Percentiles rank a stretch among this genome's conserved stretches.
Evolutionary conservation across 2,329 filamentous ascomycete genomes (phyloP).

Genomic region (Scopulariopsis brevicaulis): DNA sequence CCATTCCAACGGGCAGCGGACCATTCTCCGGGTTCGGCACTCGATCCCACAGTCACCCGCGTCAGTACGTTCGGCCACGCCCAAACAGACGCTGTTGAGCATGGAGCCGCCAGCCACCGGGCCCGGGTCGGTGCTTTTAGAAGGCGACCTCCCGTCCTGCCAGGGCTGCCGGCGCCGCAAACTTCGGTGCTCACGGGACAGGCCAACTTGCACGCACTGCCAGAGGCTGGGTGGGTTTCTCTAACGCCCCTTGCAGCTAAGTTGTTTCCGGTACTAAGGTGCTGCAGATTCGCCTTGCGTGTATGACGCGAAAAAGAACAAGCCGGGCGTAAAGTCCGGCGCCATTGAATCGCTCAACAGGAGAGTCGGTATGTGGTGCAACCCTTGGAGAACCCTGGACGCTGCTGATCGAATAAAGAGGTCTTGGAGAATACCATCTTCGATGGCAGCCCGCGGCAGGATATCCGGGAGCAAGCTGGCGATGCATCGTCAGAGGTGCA

Average conservation of each 20-base stretch:
- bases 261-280: neutral
- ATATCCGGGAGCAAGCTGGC: neutral
- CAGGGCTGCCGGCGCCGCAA: constrained; percentile 20
- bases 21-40: neutral
- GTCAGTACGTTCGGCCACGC: neutral
- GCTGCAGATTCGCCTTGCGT: constrained; percentile 11
- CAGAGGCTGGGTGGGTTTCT: constrained; percentile 12
- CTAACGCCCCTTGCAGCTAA: neutral
- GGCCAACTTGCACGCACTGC: constrained; percentile 19
- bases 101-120: neutral
- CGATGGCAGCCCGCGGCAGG: neutral
- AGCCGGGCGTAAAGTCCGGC: constrained; percentile 13
- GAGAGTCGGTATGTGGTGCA: constrained; percentile 9
- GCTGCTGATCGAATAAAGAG: neutral
- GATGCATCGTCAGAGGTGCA: constrained; percentile 1
- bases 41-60: neutral
- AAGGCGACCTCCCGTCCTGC: constrained; percentile 15
- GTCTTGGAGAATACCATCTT: neutral
- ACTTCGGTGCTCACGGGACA: constrained; percentile 20
- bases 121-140: neutral
- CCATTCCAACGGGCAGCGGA: neutral
- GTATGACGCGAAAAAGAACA: constrained; percentile 13
- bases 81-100: neutral
- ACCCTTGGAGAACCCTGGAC: neutral
- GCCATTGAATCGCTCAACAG: constrained; percentile 12